Conservation (phyloP, 768 basidiomycete species). For the Royoungia palumana region DNA sequence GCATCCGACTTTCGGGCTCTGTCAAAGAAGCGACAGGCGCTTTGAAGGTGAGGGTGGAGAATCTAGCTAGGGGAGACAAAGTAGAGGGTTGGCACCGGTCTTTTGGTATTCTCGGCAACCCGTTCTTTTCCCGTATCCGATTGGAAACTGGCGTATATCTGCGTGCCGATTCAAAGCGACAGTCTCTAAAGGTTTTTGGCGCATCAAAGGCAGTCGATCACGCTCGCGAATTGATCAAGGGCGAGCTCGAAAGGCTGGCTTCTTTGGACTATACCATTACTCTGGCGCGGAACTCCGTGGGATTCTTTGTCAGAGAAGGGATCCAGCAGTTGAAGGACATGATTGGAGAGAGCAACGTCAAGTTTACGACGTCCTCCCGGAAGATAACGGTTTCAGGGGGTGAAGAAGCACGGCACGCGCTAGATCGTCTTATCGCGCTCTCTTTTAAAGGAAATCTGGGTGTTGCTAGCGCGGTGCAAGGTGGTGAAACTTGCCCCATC, state of each 20-base stretch:
- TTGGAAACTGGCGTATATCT: constrained; percentile 41
- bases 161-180: constrained; percentile 44
- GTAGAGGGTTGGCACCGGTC: constrained; percentile 51
- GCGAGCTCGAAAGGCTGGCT: constrained; percentile 47
- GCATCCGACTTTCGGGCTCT: constrained; percentile 47
- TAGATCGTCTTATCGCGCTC: constrained; percentile 44
- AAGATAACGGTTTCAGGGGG: constrained; percentile 53
- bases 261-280: constrained; percentile 40
- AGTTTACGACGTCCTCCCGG: constrained; percentile 39
- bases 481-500: constrained; percentile 44
- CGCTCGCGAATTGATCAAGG: constrained; percentile 44
- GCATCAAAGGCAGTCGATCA: constrained; percentile 35
- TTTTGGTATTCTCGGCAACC: constrained; percentile 27
- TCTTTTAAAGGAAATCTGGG: constrained; percentile 27
- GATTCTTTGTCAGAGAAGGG: constrained; percentile 51
- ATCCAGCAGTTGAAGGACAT: constrained; percentile 48
- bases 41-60: constrained; percentile 59
- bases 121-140: constrained; percentile 36
- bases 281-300: constrained; percentile 39
- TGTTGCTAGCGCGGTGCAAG: constrained; percentile 1
- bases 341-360: constrained; percentile 53
- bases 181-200: constrained; percentile 47
- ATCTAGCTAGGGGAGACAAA: constrained; percentile 47
- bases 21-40: constrained; percentile 52
- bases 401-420: constrained; percentile 49